Conservation (phyloP, 768 basidiomycete species). For the Tylopilus felleus region DNA sequence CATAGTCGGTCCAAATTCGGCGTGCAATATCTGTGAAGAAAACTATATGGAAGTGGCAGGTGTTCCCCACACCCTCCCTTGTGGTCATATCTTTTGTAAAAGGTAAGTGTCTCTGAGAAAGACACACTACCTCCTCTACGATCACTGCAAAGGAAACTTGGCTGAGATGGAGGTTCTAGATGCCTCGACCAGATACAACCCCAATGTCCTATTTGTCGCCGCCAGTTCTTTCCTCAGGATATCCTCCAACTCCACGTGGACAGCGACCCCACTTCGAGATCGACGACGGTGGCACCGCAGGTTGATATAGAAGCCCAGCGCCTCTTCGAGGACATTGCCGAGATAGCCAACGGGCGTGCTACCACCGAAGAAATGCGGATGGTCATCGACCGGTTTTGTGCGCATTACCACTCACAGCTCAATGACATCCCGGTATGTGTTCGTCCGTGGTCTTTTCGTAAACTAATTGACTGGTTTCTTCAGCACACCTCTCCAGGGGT, state of each 20-base stretch:
- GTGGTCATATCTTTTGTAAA: slow-evolving; percentile 16
- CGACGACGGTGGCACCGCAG: neutral
- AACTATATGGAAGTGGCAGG: neutral
- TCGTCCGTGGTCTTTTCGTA: neutral
- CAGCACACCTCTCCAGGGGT: neutral
- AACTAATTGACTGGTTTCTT: neutral
- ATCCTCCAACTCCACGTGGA: slow-evolving; percentile 7
- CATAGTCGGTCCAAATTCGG: slow-evolving; percentile 6
- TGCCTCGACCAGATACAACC: slow-evolving; percentile 8
- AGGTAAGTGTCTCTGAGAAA: slow-evolving; percentile 1
- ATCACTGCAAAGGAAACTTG: neutral
- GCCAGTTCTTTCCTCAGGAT: neutral
- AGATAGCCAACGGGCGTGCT: neutral
- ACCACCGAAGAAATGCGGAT: slow-evolving; percentile 8
- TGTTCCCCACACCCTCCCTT: slow-evolving; percentile 5
- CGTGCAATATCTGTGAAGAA: slow-evolving; percentile 16
- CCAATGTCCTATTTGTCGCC: slow-evolving; percentile 13
- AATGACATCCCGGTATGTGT: neutral
- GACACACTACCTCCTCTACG: no score
- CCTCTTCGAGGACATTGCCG: neutral
- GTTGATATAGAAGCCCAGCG: neutral
- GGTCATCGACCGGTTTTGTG: neutral
- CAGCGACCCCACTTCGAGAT: neutral
- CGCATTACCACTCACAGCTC: neutral
- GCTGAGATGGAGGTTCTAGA: neutral